Base-by-base conservation (phyloP, 768 basidiomycete species). In the Gyrodon lividus region DNA sequence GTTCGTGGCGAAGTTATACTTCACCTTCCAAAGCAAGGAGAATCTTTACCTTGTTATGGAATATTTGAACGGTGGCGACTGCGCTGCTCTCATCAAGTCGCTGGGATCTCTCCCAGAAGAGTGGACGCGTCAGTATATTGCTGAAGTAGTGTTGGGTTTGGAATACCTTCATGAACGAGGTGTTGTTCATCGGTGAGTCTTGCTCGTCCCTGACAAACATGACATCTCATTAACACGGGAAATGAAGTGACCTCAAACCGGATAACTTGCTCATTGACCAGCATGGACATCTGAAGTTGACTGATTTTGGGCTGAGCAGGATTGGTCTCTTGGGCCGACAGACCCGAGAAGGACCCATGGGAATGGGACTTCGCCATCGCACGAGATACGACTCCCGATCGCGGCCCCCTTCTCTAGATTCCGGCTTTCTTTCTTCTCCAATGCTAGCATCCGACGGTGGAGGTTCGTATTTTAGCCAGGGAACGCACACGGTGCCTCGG, bases 11-110 rank as follows among this genome's bases (percentile, higher is more conserved):
- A 97, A 97, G 71, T 77, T 99, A 30, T 99, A 89, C 74, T 99
- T 95, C 72, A 98, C 97, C 16, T 99, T 99, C 76, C 97, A 98
- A 73, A 96, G 91, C 82, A 98, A 96, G 77, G 97, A 99, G 23
- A 98, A 98, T 66, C 72, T 98, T 50, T 99, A 98, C 70, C 81
- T 99, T 45, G 97, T 99, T 46, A 99, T 99, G 97, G 97, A 99
- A 69, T 99, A 99, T 68, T 81, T 99, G 28, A 97, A 97, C 58
- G 96, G 96, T 31, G 97, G 97, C 6, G 97, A 99, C 63, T 98
- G 97, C 60, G 97, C 95, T 9, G 92, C 94, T 3, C 80, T 98
- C 52, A 91, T 99, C 79, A 98, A 98, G 72, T 88, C 90, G 17
- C 64, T 98, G n/a, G 97, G 95, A 5, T 86, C 80, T 17, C 72